Evolutionary conservation across 2,329 filamentous ascomycete genomes (phyloP).

Genomic region (Achaetomium macrosporum): DNA sequence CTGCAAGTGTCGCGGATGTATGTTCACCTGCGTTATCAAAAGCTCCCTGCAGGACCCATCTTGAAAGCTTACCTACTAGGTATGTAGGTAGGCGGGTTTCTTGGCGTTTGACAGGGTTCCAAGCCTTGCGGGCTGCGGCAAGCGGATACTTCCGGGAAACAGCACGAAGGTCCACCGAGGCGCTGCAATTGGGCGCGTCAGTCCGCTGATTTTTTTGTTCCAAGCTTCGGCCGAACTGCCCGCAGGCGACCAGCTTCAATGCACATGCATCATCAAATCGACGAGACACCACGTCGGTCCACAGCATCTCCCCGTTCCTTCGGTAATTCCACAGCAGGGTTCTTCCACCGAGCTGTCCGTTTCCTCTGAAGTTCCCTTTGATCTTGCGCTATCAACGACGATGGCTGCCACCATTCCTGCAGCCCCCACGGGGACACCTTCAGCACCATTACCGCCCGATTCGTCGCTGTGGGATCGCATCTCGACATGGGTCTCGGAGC

Average conservation of each 20-base stretch:
- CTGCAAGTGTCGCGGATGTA: too few species aligned
- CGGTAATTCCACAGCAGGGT: constrained; percentile 1
- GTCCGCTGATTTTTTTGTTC: constrained; percentile 22
- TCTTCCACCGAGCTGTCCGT: constrained; percentile 11
- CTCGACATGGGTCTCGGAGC: constrained; percentile 86
- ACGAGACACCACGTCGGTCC: constrained; percentile 6
- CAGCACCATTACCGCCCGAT: constrained; percentile 49
- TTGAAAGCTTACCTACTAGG: too few species aligned
- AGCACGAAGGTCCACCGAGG: constrained; percentile 9
- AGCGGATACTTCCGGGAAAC: constrained; percentile 14
- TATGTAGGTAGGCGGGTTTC: too few species aligned
- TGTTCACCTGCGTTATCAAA: too few species aligned
- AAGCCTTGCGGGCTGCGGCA: neutral
- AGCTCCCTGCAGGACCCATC: neutral
- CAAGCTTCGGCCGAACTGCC: constrained; percentile 13
- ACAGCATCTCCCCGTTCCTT: constrained; percentile 5
- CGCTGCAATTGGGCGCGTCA: constrained; percentile 14
- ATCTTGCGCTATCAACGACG: constrained; percentile 28
- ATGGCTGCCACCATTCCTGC: constrained; percentile 39
- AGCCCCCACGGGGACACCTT: constrained; percentile 39
- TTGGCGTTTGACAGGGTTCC: neutral
- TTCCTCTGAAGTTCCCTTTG: constrained; percentile 24
- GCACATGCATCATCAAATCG: constrained; percentile 18
- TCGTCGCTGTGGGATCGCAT: constrained; percentile 83
- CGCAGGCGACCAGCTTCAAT: constrained; percentile 7